Evolutionary conservation across 495 filamentous ascomycete genomes (phyloP).

Genomic region (Podospora conica): DNA sequence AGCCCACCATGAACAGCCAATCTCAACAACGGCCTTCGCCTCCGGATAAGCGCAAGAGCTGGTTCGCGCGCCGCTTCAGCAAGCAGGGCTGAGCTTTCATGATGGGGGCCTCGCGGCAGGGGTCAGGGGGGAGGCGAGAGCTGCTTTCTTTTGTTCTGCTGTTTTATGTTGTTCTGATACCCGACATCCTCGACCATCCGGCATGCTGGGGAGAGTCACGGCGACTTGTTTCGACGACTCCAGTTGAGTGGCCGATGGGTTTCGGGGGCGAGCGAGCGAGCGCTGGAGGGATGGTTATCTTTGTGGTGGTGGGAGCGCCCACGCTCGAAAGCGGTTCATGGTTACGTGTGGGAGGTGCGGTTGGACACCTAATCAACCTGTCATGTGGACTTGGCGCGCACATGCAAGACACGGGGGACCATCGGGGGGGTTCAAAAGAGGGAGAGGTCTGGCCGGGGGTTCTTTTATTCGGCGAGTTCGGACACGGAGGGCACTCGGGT

Average conservation of each 20-base stretch:
- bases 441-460: not conserved
- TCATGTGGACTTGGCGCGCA: not conserved
- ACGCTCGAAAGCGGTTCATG: not conserved
- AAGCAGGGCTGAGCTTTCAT: constrained; percentile 41
- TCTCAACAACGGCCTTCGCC: constrained; percentile 33
- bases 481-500: not conserved
- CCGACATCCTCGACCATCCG: constrained; percentile 11
- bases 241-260: not conserved
- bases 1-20: constrained; percentile 24
- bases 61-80: constrained; percentile 79
- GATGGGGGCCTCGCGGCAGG: not conserved
- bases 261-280: not conserved
- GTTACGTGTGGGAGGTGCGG: not conserved
- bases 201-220: constrained; percentile 1
- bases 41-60: constrained; percentile 75
- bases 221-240: not conserved
- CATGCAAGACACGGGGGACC: not conserved
- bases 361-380: not conserved
- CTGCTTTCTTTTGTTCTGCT: constrained; percentile 10
- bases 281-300: not conserved
- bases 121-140: not conserved
- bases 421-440: not conserved
- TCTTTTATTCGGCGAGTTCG: not conserved
- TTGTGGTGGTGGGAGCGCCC: not conserved
- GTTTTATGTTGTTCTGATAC: constrained; percentile 10